Base-by-base conservation (phyloP, 2,329 filamentous ascomycete genomes). In the Beauveria rudraprayagi region DNA sequence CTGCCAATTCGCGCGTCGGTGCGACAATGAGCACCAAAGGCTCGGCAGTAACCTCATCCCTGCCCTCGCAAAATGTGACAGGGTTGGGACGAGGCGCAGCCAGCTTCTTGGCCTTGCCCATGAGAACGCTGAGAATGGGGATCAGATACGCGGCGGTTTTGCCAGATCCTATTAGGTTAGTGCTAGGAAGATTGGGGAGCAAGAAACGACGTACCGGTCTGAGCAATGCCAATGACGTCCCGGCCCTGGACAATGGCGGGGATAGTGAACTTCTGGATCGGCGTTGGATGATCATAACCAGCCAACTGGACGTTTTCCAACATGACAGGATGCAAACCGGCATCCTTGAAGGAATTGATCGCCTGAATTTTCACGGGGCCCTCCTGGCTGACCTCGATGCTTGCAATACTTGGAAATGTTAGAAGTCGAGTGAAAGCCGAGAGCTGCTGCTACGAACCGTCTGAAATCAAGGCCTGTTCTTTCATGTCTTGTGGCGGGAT, bases 111-210 rank as follows among this genome's bases (percentile, higher is more conserved):
- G 90, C 91, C 76, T 97, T 97, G 28, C 94, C 94, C 91, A 97
- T 97, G 24, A 99, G 77, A 72, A 90, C 89, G 63, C 92, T 96
- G 56, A 97, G 70, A 63, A 96, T 90, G 0, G 94, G 94, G 60
- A 97, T 85, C 5, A 99, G 76, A 70, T 94, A 99, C 0, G 94
- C 92, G 0, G 90, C 93, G 0, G 94, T 99, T 80, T 99, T 99
- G 57, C 94, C 94, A 28, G 93, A 97, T 22, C 94, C 93, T 97
- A 64, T 22, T 44, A 37, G 28, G 56, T 24, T 11, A 48, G 61
- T 14, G 47, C 61, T 5, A 60, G 51, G 10, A 14, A 56, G n/a
- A 14, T 28, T 16, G 22, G 26, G 22, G 37, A 46, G 16, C 19
- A 14, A 56, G 11, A 5, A 28, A 37, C 5, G n/a, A 76, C 83